phyloP scores from a whole-genome alignment of 306 rosid species.

The Datisca glomerata region DNA sequence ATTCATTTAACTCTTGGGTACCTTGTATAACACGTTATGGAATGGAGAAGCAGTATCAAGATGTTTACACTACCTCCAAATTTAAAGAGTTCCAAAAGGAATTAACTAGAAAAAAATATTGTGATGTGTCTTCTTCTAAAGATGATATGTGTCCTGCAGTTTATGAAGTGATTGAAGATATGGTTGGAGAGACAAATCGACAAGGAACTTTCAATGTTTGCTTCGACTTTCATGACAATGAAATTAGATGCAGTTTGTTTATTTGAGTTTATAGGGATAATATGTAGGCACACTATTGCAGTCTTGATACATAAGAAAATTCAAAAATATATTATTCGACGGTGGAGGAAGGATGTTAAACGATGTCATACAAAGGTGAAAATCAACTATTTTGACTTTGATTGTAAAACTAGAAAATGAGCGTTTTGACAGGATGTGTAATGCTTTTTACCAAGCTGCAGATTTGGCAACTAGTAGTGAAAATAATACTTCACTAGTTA shows the following conservation, averaged over 20 bases:
- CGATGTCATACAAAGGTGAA: not conserved
- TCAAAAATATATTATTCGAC: not conserved
- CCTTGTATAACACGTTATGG: not conserved
- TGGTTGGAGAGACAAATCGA: not conserved
- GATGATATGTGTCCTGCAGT: too few relatives aligned
- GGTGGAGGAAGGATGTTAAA: slow-evolving; percentile 1
- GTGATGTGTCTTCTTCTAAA: not conserved
- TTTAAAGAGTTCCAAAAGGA: slow-evolving; percentile 1
- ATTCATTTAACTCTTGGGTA: not conserved
- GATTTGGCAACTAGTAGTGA: not conserved
- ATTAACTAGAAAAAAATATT: not conserved
- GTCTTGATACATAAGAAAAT: not conserved
- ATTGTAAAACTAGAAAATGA: not conserved
- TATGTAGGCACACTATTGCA: slow-evolving; percentile 1
- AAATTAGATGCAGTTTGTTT: not conserved
- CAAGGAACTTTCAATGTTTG: not conserved
- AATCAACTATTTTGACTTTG: not conserved
- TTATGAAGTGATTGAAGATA: not conserved
- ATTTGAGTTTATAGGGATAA: slow-evolving; percentile 5
- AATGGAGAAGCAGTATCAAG: slow-evolving; percentile 7
- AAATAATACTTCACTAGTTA: not conserved
- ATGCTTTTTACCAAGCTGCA: not conserved
- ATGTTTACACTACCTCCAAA: slow-evolving; percentile 1
- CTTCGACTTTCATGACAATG: not conserved
- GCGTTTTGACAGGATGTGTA: not conserved